phyloP scores from a whole-genome alignment of 805 yeast species.

The Schwanniomyces pseudopolymorphus region DNA sequence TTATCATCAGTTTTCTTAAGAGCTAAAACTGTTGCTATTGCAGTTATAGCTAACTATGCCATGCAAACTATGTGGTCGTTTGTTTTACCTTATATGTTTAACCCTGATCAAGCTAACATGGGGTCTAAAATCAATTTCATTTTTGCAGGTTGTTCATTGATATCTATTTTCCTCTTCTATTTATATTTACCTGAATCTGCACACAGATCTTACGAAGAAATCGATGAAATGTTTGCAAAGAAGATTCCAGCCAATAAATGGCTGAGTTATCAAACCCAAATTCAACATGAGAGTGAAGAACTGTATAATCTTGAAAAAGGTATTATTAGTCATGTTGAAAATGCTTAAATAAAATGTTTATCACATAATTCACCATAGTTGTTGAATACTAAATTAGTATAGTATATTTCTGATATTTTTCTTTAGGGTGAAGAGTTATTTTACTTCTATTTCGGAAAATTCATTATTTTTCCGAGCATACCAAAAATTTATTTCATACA shows the following conservation, averaged over 20 bases:
- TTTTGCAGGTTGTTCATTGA: conserved; percentile 31
- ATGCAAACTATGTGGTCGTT: conserved; percentile 29
- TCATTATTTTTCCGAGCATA: no score
- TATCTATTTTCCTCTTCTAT: conserved; percentile 11
- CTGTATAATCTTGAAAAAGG: no score
- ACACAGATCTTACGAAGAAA: conserved; percentile 9
- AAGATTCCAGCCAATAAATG: conserved; percentile 17
- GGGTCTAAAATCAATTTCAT: conserved; percentile 45
- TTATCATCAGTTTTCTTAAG: conserved; percentile 33
- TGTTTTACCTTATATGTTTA: conserved; percentile 45
- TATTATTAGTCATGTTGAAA: no score
- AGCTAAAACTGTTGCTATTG: conserved; percentile 33
- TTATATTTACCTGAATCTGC: conserved; percentile 7
- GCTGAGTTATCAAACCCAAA: not conserved
- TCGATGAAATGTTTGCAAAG: conserved; percentile 27
- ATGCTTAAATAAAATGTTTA: no score
- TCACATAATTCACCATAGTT: no score
- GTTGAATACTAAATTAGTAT: no score
- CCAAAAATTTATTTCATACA: no score
- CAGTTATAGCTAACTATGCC: conserved; percentile 13
- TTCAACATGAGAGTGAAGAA: not conserved
- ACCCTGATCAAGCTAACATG: conserved; percentile 37
- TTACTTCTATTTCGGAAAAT: no score
- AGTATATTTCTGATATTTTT: no score
- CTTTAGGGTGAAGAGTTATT: no score